Evolutionary conservation across 2,329 filamentous ascomycete genomes (phyloP), one percentile per base, ranked within the genome.

Genomic region (Ciborinia camelliae): DNA sequence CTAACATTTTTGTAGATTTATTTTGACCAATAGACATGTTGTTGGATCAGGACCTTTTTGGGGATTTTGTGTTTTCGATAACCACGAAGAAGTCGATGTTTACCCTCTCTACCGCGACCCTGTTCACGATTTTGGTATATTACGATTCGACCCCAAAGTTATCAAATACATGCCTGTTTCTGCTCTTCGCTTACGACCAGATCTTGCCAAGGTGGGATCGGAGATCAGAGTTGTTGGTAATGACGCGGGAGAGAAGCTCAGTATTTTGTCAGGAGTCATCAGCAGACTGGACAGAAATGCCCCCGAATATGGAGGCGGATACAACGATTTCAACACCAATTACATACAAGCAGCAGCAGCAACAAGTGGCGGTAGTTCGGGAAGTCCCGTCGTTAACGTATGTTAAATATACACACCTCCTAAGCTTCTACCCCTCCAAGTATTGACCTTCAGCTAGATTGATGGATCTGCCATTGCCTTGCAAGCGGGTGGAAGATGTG

Each of bases 311-410:
- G 94, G 94, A 64, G 95, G 98, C 69, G 95, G 95, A 35, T 99
- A 99, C 77, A 95, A 93, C 77, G 95, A 99, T 76, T 99, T 99
- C 85, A 99, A 90, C 76, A 89, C 85, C 58, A 88, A 96, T 76
- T 99, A 99, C 81, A 98, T 98, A 73, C 95, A 99, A 79, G 95
- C 96, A 69, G 96, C 96, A 18, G 96, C 95, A 4, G 94, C 95
- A 5, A 96, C 95, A 3, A 98, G 93, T 76, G 95, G 95, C 70
- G 95, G 95, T 70, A 97, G 92, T 80, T 99, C 95, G n/a, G 95
- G 95, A 68, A 96, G 91, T 86, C 95, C 95, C 0, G 95, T 99
- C 0, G 93, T 99, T 67, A 96, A 97, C 77, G 55, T 59, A 59
- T 5, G 55, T 47, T 23, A 30, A 47, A 59, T 20, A 35, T 20